Conservation (phyloP, 805 yeast species). For the Hanseniaspora jakobsenii region DNA sequence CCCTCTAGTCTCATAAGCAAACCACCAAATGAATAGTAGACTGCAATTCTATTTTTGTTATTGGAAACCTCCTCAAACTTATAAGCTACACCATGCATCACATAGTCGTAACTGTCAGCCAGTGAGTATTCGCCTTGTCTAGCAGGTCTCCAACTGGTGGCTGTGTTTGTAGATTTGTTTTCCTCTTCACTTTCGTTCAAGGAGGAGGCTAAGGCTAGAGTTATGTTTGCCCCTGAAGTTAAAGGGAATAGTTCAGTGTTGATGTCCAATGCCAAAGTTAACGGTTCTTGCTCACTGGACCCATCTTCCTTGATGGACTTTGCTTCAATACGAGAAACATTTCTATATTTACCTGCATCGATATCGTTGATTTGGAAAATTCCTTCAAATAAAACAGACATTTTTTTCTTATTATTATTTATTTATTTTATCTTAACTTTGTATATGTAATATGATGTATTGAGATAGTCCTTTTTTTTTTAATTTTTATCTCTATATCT, state of each 20-base stretch:
- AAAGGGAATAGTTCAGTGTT: slow-evolving; percentile 89
- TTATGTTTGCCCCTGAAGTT: slow-evolving; percentile 57
- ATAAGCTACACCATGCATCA: slow-evolving; percentile 95
- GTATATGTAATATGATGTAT: background rate
- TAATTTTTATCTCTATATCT: too few relatives aligned
- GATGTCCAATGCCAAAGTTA: slow-evolving; percentile 59
- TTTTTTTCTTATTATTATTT: background rate
- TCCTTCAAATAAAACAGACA: slow-evolving; percentile 71
- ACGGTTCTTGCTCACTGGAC: slow-evolving; percentile 53
- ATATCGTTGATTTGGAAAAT: slow-evolving; percentile 74
- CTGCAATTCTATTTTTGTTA: slow-evolving; percentile 54
- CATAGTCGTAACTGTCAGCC: slow-evolving; percentile 95
- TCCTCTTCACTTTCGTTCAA: slow-evolving; percentile 42
- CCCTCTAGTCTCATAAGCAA: slow-evolving; percentile 89
- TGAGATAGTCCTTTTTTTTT: background rate
- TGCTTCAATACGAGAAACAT: slow-evolving; percentile 79
- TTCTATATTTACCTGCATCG: slow-evolving; percentile 83
- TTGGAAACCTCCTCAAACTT: slow-evolving; percentile 72
- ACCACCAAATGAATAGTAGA: slow-evolving; percentile 93
- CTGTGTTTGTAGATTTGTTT: slow-evolving; percentile 33
- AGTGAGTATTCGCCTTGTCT: slow-evolving; percentile 69
- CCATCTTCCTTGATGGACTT: slow-evolving; percentile 54
- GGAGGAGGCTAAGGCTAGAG: slow-evolving; percentile 75
- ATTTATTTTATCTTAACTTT: background rate
- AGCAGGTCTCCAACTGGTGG: slow-evolving; percentile 42